These are phyloP conservation scores for Mycena olivaceomarginata DNA, from an alignment of 768 basidiomycete species.

Conservation along the genomic window DNA sequence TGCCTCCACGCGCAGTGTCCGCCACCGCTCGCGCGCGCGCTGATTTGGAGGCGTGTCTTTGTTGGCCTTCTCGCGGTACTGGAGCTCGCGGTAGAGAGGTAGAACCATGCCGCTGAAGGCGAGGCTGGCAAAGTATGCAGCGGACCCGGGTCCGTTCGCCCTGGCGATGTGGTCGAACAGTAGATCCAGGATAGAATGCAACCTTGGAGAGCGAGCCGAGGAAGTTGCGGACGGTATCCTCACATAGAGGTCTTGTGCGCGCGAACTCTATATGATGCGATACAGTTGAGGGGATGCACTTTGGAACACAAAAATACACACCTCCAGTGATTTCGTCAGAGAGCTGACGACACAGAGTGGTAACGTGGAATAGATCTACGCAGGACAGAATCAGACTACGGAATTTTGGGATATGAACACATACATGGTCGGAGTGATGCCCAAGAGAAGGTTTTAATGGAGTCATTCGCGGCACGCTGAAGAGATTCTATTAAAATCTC, in stretches of 20 bases:
- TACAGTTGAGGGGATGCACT: background rate
- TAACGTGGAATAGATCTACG: constrained; percentile 22
- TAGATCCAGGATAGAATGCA: background rate
- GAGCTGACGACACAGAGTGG: constrained; percentile 18
- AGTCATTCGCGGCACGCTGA: background rate
- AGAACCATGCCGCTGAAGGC: background rate
- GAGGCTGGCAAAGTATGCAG: background rate
- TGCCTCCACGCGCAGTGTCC: background rate
- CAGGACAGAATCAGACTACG: background rate
- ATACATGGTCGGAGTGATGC: constrained; percentile 14
- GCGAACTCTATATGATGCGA: background rate
- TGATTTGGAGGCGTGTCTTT: background rate
- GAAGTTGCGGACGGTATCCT: background rate
- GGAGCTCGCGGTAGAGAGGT: background rate
- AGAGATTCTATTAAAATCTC: constrained; percentile 15
- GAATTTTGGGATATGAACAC: background rate
- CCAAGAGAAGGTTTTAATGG: background rate
- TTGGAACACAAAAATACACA: background rate
- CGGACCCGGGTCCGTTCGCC: background rate
- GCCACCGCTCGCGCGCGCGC: background rate
- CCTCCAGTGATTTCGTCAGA: constrained; percentile 18
- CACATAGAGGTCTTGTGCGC: background rate
- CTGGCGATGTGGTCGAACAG: background rate
- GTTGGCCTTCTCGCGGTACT: background rate
- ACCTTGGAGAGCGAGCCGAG: background rate